Conservation (phyloP, 1,284 basidiomycete genomes). For the Salmacisia buchloeana region DNA sequence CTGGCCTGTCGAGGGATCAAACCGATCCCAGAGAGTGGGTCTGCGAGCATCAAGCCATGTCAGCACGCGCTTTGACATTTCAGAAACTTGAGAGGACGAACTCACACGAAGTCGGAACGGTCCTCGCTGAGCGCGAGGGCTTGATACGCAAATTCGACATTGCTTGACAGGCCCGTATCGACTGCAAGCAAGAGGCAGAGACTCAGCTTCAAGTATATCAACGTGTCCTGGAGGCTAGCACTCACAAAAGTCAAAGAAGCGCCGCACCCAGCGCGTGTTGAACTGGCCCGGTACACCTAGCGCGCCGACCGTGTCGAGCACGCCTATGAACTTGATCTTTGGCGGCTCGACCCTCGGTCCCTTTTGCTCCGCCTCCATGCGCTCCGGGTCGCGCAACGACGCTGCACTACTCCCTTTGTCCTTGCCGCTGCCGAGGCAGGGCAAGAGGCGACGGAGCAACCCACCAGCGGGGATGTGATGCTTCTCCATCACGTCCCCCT, state of each 20-base stretch:
- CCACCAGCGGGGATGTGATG: too few relatives aligned
- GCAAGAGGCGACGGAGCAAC: too few relatives aligned
- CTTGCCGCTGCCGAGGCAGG: background rate
- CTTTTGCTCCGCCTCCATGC: background rate
- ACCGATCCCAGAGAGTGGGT: constrained; percentile 3
- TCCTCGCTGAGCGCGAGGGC: constrained; percentile 4
- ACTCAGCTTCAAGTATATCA: background rate
- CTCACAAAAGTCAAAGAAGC: background rate
- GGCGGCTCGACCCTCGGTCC: constrained; percentile 14
- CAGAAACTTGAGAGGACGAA: background rate
- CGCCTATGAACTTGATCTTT: constrained; percentile 31
- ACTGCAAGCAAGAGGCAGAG: background rate
- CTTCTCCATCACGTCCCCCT: background rate
- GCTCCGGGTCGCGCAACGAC: background rate
- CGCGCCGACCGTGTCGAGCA: constrained; percentile 33
- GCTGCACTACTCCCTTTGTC: background rate
- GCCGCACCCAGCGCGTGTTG: background rate
- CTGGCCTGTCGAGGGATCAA: background rate
- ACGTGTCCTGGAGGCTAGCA: background rate
- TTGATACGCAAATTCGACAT: constrained; percentile 1
- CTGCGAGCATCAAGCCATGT: background rate
- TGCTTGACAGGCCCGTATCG: constrained; percentile 1
- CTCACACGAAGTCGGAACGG: background rate
- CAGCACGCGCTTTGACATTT: background rate
- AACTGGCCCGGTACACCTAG: constrained; percentile 30